Evolutionary conservation across 768 basidiomycete genomes (phyloP), one percentile per base, ranked within the genome.

Genomic region (Pulveroboletus frians): DNA sequence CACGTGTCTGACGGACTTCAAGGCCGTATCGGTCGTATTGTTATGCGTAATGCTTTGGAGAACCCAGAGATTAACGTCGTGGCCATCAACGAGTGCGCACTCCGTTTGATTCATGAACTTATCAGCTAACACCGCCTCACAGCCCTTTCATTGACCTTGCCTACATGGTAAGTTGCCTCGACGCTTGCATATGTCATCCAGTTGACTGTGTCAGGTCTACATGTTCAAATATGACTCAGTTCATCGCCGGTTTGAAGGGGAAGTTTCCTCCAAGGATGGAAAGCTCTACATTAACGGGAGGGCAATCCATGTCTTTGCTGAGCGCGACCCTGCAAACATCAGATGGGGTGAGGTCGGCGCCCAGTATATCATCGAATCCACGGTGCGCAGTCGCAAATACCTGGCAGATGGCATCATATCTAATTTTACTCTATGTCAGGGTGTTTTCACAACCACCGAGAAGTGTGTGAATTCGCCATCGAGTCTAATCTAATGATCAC

Each of bases 1-100:
- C 9, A 1, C 17, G 36, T 48, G 3, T 42, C 53, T 64, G 40
- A 68, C 36, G 3, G 39, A 60, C n/a, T 64, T 35, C 6, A 11
- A 67, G 95, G 95, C 79, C 95, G 96, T 79, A 98, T 98, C 68
- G 95, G 96, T 71, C 95, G 96, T 73, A 95, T 98, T 70, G 96
- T 98, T 57, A 77, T 88, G 71, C 88, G 96, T 61, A 97, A 97
- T 78, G 93, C 94, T 44, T 78, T 96, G 60, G 74, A 81, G 59
- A 73, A 80, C 65, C 69, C 75, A 47, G 82, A 84, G 46, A 78
- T 93, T 66, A 74, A 92, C n/a, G 82, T 99, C 66, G 84, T 93
- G 56, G 93, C 93, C 50, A 72, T 98, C 63, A 97, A 98, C 78
- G 92, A 95, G 90, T 94, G 61, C 63, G 91, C 70, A 9, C 15